Base-by-base conservation (phyloP, 257 asterid genomes). In the Ophiorrhiza pumila region DNA sequence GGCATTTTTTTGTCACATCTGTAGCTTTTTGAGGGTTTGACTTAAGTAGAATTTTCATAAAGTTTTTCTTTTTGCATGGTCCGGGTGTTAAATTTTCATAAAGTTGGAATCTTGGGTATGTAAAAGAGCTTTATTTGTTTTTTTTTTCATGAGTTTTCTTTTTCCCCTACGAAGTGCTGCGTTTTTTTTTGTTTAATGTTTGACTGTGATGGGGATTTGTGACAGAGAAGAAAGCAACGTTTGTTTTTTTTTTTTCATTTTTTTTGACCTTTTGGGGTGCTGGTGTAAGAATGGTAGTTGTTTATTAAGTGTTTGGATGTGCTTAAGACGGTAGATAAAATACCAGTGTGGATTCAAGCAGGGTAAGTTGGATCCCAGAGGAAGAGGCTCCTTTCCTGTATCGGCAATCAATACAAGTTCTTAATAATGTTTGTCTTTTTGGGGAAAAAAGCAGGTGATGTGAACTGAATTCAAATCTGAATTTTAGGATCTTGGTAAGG, bases 21-120 rank as follows among this genome's bases (percentile, higher is more conserved):
- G 37, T 4, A 39, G 8, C 23, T 39, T 55, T 55, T 56, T 56
- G 25, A 41, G 43, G 20, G 43, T n/a, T 22, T 4, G 43, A 9
- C 37, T 46, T 47, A 1, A 45, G 43, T 9, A 14, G n/a, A 56
- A 57, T 61, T 35, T 63, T 15, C 20, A 8, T 64, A 41, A 64
- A n/a, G 50, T 22, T 6, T 31, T n/a, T 7, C 13, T n/a, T 41
- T 11, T 65, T 5, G n/a, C n/a, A n/a, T n/a, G n/a, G n/a, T n/a
- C n/a, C n/a, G n/a, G n/a, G n/a, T n/a, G 23, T 25, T 23, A 45
- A 42, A n/a, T 72, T 46, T 46, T 27, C 20, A 3, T 15, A 29
- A 37, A 66, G 78, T 56, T 66, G 41, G 72, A 65, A 55, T 66
- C 56, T 74, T 31, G 49, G 34, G 37, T 27, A 5, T 34, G 13